Percentiles rank a stretch among this genome's conserved stretches.
Evolutionary conservation across 2,329 filamentous ascomycete genomes (phyloP).

Genomic region (Gaeumannomyces tritici): DNA sequence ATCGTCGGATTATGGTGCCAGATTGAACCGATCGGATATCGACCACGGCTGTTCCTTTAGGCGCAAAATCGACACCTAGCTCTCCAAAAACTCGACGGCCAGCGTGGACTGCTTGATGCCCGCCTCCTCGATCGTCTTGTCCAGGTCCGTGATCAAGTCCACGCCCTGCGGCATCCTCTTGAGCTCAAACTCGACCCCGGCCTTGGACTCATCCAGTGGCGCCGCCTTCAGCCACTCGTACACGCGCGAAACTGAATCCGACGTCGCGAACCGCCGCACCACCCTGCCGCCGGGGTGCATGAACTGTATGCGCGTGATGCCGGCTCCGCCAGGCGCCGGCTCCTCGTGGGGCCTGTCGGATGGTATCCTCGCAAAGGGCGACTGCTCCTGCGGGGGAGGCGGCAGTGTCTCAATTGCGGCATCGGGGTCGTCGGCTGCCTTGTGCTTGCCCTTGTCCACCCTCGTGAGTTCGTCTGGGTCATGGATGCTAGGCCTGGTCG

Average conservation of each 20-base stretch:
- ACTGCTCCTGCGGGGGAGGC: slow-evolving; percentile 14
- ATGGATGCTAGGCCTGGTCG: slow-evolving; percentile 44
- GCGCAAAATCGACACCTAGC: background rate
- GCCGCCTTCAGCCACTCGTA: slow-evolving; percentile 96
- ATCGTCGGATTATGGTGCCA: background rate
- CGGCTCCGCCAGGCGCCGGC: slow-evolving; percentile 59
- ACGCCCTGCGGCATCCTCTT: slow-evolving; percentile 69
- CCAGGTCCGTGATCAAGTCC: slow-evolving; percentile 70
- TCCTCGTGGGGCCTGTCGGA: slow-evolving; percentile 66
- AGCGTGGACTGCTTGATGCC: slow-evolving; percentile 88
- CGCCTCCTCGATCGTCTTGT: slow-evolving; percentile 66
- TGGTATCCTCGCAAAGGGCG: slow-evolving; percentile 61
- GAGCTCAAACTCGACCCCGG: slow-evolving; percentile 73
- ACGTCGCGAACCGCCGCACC: slow-evolving; percentile 72
- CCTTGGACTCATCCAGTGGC: slow-evolving; percentile 70
- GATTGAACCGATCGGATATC: too few relatives aligned
- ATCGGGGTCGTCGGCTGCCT: slow-evolving; percentile 21
- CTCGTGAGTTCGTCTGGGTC: slow-evolving; percentile 81
- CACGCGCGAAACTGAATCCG: slow-evolving; percentile 70
- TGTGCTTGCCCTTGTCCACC: slow-evolving; percentile 44
- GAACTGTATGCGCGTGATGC: slow-evolving; percentile 86
- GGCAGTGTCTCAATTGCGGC: slow-evolving; percentile 16
- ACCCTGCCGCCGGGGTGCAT: slow-evolving; percentile 75
- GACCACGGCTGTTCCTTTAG: background rate
- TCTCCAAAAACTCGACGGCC: slow-evolving; percentile 77